These are phyloP conservation scores for Colletotrichum siamense DNA, from an alignment of 2,329 filamentous ascomycete species.

Conservation along the genomic window DNA sequence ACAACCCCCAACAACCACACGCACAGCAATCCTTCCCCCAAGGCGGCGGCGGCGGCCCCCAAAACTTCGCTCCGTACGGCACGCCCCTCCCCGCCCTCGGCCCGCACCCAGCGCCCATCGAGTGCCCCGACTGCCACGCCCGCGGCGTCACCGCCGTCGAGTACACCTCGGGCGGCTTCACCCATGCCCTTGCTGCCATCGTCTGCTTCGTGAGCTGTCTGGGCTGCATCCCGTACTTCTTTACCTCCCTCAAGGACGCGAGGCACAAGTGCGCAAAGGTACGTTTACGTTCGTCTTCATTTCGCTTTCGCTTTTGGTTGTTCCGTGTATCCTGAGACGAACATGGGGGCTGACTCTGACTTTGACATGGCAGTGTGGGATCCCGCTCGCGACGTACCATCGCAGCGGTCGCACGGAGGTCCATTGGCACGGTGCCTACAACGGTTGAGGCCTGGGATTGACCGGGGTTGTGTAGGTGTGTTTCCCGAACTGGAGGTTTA, in stretches of 20 bases:
- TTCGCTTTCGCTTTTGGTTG: neutral
- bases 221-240: slow-evolving; percentile 28
- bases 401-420: slow-evolving; percentile 29
- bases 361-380: slow-evolving; percentile 20
- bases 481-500: neutral
- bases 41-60: neutral
- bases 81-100: slow-evolving; percentile 24
- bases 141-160: slow-evolving; percentile 25
- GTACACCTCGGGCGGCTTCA: slow-evolving; percentile 26
- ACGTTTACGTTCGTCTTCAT: slow-evolving; percentile 3
- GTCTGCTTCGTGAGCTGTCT: slow-evolving; percentile 26
- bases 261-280: slow-evolving; percentile 26
- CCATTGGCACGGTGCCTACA: slow-evolving; percentile 19
- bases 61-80: slow-evolving; percentile 19
- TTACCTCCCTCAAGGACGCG: slow-evolving; percentile 25
- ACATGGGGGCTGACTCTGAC: neutral
- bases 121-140: slow-evolving; percentile 27
- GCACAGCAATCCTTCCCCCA: neutral
- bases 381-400: slow-evolving; percentile 29
- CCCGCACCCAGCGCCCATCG: slow-evolving; percentile 22
- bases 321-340: neutral
- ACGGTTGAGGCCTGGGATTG: neutral
- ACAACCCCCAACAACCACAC: neutral
- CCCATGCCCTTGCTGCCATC: slow-evolving; percentile 25
- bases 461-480: neutral